Evolutionary conservation across 192 early-diverging fungal species (phyloP), one percentile per base, ranked within the genome.

Genomic region (Chytriomyces hyalinus): DNA sequence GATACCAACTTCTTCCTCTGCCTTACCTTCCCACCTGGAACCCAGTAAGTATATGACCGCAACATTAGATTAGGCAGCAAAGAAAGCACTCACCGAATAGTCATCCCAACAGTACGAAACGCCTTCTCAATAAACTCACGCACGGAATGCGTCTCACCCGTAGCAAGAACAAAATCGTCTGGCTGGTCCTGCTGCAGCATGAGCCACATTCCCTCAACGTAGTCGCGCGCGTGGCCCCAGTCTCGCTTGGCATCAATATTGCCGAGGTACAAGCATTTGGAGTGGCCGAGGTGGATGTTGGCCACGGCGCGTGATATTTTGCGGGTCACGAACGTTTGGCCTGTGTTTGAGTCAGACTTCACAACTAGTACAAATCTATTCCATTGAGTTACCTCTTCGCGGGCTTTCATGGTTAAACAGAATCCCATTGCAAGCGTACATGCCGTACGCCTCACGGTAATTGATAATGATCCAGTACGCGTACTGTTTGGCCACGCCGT

Each of bases 141-240:
- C 13, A 93, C 92, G 10, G 91, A 91, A 84, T 93, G 92, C 60
- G 92, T 93, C 80, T 93, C 92, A 62, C 92, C 92, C 6, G 92
- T 93, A 13, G 92, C 91, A 60, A 93, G 83, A 6, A 93, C 92
- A 82, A 87, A 93, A 77, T 93, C 92, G 7, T 92, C 87, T 17
- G 91, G 86, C 7, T 76, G 15, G 5, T 92, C 90, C 81, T 93
- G 92, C 81, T 93, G 92, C 46, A 93, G 82, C 91, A 93, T 93
- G 49, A 89, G 78, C 92, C 92, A 93, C 92, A 93, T 93, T 48
- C 92, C 92, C 82, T 85, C 84, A 57, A 90, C 82, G 80, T 93
- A 93, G 72, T 93, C 92, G 57, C 88, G 84, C 43, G 92, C 92
- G 66, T 93, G 92, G 68, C 92, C 92, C 92, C 92, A 93, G 83